Percentiles rank a stretch among this genome's conserved stretches.
phyloP scores from a whole-genome alignment of 2,329 filamentous ascomycete species.

The Penicillium capsulatum region DNA sequence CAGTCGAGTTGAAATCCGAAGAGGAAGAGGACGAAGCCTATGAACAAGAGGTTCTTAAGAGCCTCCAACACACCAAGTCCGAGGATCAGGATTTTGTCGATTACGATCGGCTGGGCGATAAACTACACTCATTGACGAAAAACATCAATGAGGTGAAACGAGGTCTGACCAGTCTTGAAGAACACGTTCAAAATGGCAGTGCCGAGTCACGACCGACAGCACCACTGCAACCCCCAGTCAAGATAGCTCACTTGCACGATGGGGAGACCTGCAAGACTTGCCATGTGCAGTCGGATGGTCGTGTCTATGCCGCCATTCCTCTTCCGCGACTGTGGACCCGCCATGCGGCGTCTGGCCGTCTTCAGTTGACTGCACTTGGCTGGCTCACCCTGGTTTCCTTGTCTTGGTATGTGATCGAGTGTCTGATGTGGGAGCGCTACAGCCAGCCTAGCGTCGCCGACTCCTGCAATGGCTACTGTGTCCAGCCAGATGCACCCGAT shows the following conservation, averaged over 20 bases:
- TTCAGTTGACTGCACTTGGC: conserved; percentile 37
- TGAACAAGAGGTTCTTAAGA: conserved; percentile 28
- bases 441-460: conserved; percentile 49
- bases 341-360: conserved; percentile 24
- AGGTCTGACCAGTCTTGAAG: conserved; percentile 39
- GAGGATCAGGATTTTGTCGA: conserved; percentile 25
- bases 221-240: not conserved
- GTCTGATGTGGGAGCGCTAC: conserved; percentile 48
- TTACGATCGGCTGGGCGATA: conserved; percentile 37
- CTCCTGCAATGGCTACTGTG: conserved; percentile 49
- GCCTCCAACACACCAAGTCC: conserved; percentile 19
- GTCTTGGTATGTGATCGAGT: conserved; percentile 50
- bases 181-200: conserved; percentile 27
- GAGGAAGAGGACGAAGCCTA: conserved; percentile 32
- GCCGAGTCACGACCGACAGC: conserved; percentile 12
- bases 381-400: conserved; percentile 41
- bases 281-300: conserved; percentile 23
- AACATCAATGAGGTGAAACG: conserved; percentile 42
- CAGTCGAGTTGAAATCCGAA: conserved; percentile 25
- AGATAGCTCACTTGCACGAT: not conserved
- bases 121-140: conserved; percentile 38
- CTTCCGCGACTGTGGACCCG: conserved; percentile 37
- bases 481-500: conserved; percentile 49
- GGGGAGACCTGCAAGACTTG: conserved; percentile 23
- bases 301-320: conserved; percentile 31